Evolutionary conservation across 495 filamentous ascomycete genomes (phyloP).

Genomic region (Stereocaulon alpinum): DNA sequence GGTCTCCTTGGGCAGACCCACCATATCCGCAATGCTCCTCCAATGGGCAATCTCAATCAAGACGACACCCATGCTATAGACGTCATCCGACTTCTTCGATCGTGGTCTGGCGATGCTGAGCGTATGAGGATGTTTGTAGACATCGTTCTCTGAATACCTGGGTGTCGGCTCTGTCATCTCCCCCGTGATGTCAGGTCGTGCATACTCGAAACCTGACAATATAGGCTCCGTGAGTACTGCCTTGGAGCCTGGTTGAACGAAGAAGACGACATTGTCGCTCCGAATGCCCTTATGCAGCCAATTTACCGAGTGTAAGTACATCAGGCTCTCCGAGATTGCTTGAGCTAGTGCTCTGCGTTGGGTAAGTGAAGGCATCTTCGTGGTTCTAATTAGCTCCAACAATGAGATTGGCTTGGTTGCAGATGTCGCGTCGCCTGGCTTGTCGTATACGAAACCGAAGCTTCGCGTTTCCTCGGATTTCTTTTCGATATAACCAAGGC

Average conservation of each 20-base stretch:
- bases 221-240: constrained; percentile 14
- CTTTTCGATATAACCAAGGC: constrained; percentile 23
- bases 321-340: background rate
- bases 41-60: constrained; percentile 25
- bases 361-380: constrained; percentile 6
- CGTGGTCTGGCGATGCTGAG: background rate
- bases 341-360: constrained; percentile 9
- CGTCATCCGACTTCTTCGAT: constrained; percentile 23
- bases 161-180: constrained; percentile 16
- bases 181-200: constrained; percentile 17
- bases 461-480: background rate
- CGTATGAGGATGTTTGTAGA: constrained; percentile 25
- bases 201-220: constrained; percentile 27
- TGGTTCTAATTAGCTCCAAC: background rate
- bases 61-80: constrained; percentile 26
- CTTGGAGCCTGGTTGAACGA: constrained; percentile 18
- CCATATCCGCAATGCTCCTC: constrained; percentile 26
- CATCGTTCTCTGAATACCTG: constrained; percentile 18
- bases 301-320: constrained; percentile 40
- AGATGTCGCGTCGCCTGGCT: background rate
- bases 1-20: constrained; percentile 1
- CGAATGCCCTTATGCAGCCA: constrained; percentile 51
- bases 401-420: background rate
- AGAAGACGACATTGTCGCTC: constrained; percentile 44
- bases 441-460: background rate